Base-by-base conservation (phyloP, 228 moss, liverwort and hornwort species). In the Sphagnum fallax region DNA sequence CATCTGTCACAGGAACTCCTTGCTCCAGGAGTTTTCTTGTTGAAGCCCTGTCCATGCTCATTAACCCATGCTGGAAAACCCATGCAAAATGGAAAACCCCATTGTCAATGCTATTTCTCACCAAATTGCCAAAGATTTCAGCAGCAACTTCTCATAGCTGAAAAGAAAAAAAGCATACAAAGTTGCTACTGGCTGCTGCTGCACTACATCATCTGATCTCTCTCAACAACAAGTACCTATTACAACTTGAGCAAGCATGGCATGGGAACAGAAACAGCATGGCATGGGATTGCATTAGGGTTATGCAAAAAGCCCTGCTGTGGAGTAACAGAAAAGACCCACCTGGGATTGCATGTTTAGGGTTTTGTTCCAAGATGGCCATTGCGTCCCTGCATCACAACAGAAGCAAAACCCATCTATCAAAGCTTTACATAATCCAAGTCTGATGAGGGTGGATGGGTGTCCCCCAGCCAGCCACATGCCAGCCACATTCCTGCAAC, bases 351-450 rank as follows among this genome's bases (percentile, higher is more conserved):
- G 72, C 49, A 15, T 53, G 53, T 79, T 52, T 51, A 61, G 57
- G 52, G 82, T 50, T 57, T 62, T 70, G 52, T 68, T 81, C 83
- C 83, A 76, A 72, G 74, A 76, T 70, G 87, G 87, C 87, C 87
- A 87, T 15, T 76, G 78, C 61, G 74, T 78, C 52, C 87, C 87
- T 87, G 72, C 79, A 76, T 32, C 32, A 13, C 73, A 70, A 12
- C 9, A 55, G 53, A 12, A 55, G 0, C 53, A 55, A 55, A 55
- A 55, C 9, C 53, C 53, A 55, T 7, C 53, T 32, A 32, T 7
- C 53, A 8, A 55, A 55, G 8, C 53, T 7, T 7, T 12, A 8
- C 53, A 55, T 12, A 7, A 7, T 1, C 53, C 53, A 55, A 12
- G 53, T 55, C 32, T 32, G 32, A 32, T 32, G 1, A 18, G 18